phyloP scores from a whole-genome alignment of 2,329 filamentous ascomycete genomes.

The Pseudogymnoascus pannorum region DNA sequence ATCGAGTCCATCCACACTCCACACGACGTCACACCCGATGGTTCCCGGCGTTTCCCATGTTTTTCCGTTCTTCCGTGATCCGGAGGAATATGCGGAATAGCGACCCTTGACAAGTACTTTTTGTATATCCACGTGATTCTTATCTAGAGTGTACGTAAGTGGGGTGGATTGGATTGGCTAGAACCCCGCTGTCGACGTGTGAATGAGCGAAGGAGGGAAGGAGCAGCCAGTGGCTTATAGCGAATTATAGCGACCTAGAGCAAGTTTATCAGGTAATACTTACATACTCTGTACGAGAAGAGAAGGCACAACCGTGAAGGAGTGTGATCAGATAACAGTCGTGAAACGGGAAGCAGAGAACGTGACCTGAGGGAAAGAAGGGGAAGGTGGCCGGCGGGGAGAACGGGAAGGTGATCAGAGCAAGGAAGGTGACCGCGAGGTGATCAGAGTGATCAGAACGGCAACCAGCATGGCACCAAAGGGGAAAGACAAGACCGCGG shows the following conservation, averaged over 20 bases:
- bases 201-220: neutral
- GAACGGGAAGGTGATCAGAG: neutral
- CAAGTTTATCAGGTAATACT: neutral
- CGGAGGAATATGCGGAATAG: neutral
- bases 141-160: neutral
- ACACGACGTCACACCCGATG: neutral
- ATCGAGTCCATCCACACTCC: neutral
- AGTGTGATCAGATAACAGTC: neutral
- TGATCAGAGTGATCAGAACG: neutral
- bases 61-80: constrained; percentile 5
- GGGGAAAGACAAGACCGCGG: constrained; percentile 21
- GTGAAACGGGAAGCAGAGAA: neutral
- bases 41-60: neutral
- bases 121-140: neutral
- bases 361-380: neutral
- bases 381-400: neutral
- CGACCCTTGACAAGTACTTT: neutral
- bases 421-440: neutral
- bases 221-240: too few species aligned
- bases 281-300: neutral
- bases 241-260: neutral
- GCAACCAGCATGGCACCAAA: constrained; percentile 23
- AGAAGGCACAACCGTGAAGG: neutral
- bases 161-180: neutral
- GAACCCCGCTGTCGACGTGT: neutral